Evolutionary conservation across 2,329 filamentous ascomycete species (phyloP), one percentile per base, ranked within the genome.

Genomic region (Cercospora nicotianae): DNA sequence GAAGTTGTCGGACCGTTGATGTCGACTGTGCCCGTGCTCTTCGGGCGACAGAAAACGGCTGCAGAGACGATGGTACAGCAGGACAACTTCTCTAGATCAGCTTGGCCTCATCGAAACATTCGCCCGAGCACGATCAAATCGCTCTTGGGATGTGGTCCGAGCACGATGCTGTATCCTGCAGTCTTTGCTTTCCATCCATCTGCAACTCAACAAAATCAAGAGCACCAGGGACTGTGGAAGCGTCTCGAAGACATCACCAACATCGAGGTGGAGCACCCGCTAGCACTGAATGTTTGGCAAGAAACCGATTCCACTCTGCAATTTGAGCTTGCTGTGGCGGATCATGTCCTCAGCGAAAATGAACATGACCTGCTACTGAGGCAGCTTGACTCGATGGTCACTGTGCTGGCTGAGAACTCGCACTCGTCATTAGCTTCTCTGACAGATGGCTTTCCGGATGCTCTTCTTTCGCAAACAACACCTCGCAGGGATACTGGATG

Each of bases 161-260:
- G 33, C 3, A 65, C 67, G 7, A 62, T 67, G 26, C 61, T 67
- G 5, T 69, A 67, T 30, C 67, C 67, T 13, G 65, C 67, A n/a
- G 60, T 69, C 18, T 69, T 69, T n/a, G 67, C 67, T 5, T 69
- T 69, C 28, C 67, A 69, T 62, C 67, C 65, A 39, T 51, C 48
- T 28, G 60, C 23, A 13, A 18, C 28, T 12, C 6, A 18, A n/a
- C 59, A 45, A 8, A 48, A 33, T 16, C 39, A 61, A 12, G 42
- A 26, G 3, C 33, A 31, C 16, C 18, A 66, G 18, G 5, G 39
- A 30, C 36, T 67, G 12, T 69, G 67, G 67, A 51, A 58, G 18
- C 60, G 67, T 9, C 64, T 69, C 5, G 60, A 64, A 13, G 67
- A 69, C 53, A 62, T 60, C n/a, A 67, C 67, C n/a, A 36, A 64